phyloP scores from a whole-genome alignment of 257 asterid species.

The Solanum pinnatisectum region DNA sequence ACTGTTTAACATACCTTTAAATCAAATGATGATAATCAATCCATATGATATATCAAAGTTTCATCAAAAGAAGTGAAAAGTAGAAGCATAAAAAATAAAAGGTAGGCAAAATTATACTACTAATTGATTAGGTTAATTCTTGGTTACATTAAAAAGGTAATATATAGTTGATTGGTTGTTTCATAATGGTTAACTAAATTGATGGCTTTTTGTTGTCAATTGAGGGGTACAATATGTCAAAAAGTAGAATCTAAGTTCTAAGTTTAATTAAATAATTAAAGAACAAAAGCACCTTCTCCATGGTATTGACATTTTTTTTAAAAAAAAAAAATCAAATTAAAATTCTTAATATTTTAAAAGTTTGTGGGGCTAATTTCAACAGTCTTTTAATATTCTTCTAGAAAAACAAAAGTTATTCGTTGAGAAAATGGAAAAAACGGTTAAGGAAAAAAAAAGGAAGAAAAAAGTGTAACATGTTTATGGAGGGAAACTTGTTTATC shows the following conservation, averaged over 20 bases:
- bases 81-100: neutral
- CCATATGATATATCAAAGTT: neutral
- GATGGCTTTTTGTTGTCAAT: constrained; percentile 8
- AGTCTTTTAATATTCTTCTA: constrained; percentile 4
- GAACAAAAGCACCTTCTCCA: constrained; percentile 6
- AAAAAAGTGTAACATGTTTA: constrained; percentile 1
- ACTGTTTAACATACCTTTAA: neutral
- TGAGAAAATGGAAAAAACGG: neutral
- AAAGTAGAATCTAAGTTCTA: neutral
- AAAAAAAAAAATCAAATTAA: neutral
- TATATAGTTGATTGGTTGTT: neutral
- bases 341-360: neutral
- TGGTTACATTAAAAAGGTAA: neutral
- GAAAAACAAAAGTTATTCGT: neutral
- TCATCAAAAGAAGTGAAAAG: neutral
- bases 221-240: constrained; percentile 9
- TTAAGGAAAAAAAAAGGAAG: neutral
- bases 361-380: constrained; percentile 7
- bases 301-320: neutral
- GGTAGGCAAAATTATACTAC: neutral
- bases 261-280: neutral
- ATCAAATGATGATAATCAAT: neutral
- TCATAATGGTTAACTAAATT: constrained; percentile 10
- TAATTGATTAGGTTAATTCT: neutral
- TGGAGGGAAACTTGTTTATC: constrained; percentile 10